Evolutionary conservation across 2,329 filamentous ascomycete genomes (phyloP).

Genomic region (Madurella mycetomatis): DNA sequence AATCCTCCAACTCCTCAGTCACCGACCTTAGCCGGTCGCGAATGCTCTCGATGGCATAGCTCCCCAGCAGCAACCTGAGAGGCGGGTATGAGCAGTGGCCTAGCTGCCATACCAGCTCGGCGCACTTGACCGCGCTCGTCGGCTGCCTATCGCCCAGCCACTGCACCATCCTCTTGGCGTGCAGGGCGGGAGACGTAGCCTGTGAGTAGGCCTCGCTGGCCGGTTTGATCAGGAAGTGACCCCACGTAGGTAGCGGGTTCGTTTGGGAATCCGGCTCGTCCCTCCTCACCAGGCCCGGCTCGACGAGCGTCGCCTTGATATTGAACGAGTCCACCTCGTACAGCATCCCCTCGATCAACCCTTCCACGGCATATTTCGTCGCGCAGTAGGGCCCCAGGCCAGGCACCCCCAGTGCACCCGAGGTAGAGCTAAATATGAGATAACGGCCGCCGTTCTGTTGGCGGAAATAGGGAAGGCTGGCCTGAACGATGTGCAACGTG

Average conservation of each 20-base stretch:
- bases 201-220: slow-evolving; percentile 77
- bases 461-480: slow-evolving; percentile 83
- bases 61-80: slow-evolving; percentile 78
- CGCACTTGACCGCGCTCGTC: slow-evolving; percentile 86
- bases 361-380: slow-evolving; percentile 95
- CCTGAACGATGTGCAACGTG: slow-evolving; percentile 86
- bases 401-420: slow-evolving; percentile 87
- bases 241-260: slow-evolving; percentile 71
- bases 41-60: slow-evolving; percentile 94
- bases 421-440: slow-evolving; percentile 90
- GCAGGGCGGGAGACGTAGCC: slow-evolving; percentile 75
- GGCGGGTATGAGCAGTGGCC: slow-evolving; percentile 95
- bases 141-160: slow-evolving; percentile 93
- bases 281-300: slow-evolving; percentile 80
- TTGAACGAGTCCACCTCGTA: slow-evolving; percentile 92
- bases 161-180: slow-evolving; percentile 86
- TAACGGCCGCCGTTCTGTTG: slow-evolving; percentile 73
- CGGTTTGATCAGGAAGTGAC: slow-evolving; percentile 86
- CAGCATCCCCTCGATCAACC: slow-evolving; percentile 90
- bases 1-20: slow-evolving; percentile 91
- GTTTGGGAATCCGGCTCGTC: slow-evolving; percentile 65
- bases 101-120: slow-evolving; percentile 89
- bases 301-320: slow-evolving; percentile 88
- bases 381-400: slow-evolving; percentile 93
- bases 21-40: slow-evolving; percentile 83